phyloP scores from a whole-genome alignment of 2,329 filamentous ascomycete genomes.

The Epichloe festucae region DNA sequence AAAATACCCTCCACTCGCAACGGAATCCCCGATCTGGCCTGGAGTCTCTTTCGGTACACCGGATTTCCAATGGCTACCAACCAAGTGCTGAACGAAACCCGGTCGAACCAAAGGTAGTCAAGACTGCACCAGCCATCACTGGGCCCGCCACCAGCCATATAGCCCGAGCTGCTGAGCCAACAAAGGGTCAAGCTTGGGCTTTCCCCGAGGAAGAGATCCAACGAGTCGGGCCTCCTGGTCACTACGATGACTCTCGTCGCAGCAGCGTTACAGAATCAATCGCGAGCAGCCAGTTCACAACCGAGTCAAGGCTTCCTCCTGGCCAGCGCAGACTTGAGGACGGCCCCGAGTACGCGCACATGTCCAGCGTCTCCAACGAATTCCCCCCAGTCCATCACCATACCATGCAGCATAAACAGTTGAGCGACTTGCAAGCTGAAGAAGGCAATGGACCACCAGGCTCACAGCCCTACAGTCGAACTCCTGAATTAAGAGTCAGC shows the following conservation, averaged over 20 bases:
- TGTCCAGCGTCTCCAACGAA: slow-evolving; percentile 39
- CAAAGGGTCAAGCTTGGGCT: slow-evolving; percentile 73
- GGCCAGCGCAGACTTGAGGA: slow-evolving; percentile 65
- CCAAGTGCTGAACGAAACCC: slow-evolving; percentile 46
- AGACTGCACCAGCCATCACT: slow-evolving; percentile 64
- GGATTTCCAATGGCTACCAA: slow-evolving; percentile 53
- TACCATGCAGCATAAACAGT: slow-evolving; percentile 59
- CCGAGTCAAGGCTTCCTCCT: slow-evolving; percentile 56
- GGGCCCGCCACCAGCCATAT: slow-evolving; percentile 52
- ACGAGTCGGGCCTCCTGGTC: slow-evolving; percentile 26
- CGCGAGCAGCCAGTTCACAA: slow-evolving; percentile 67
- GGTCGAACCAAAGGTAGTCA: slow-evolving; percentile 37
- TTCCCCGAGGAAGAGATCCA: slow-evolving; percentile 63
- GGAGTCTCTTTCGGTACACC: slow-evolving; percentile 40
- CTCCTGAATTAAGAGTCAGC: slow-evolving; percentile 68
- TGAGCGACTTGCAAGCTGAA: slow-evolving; percentile 52
- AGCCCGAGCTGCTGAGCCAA: slow-evolving; percentile 62
- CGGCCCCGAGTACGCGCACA: slow-evolving; percentile 33
- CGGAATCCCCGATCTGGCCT: slow-evolving; percentile 42
- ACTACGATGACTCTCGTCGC: slow-evolving; percentile 52
- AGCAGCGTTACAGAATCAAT: slow-evolving; percentile 68
- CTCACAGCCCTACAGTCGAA: slow-evolving; percentile 67
- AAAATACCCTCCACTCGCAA: slow-evolving; percentile 56
- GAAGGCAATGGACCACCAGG: slow-evolving; percentile 37
- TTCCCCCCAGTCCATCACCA: slow-evolving; percentile 58